phyloP scores from a whole-genome alignment of 106 monocot species.

The Phalaenopsis aphrodite region DNA sequence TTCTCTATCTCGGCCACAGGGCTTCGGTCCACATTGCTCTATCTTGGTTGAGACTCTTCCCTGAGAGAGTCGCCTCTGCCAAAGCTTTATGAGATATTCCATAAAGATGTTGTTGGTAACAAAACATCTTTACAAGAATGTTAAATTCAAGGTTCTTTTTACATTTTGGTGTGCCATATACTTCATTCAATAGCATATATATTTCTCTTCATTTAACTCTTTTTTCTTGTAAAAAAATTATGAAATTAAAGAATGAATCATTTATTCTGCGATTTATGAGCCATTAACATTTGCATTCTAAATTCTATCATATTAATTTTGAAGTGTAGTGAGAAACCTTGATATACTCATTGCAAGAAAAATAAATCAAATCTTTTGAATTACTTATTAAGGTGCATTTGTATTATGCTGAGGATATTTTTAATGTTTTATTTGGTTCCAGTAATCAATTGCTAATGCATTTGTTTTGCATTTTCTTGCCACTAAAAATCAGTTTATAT shows the following conservation, averaged over 20 bases:
- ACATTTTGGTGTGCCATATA: conserved; percentile 64
- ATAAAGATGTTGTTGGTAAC: conserved; percentile 81
- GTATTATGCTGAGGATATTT: too few relatives aligned
- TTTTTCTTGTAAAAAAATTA: neutral
- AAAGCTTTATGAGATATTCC: conserved; percentile 36
- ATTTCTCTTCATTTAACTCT: neutral
- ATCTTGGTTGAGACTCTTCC: too few relatives aligned
- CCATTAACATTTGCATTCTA: neutral
- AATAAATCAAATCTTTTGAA: neutral
- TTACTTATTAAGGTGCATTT: too few relatives aligned
- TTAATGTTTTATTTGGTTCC: too few relatives aligned
- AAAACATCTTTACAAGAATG: conserved; percentile 77
- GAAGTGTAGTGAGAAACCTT: neutral
- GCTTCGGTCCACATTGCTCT: too few relatives aligned
- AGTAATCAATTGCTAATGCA: too few relatives aligned
- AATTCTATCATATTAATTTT: neutral
- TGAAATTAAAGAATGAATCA: neutral
- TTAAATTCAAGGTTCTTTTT: conserved; percentile 75
- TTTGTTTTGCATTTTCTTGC: too few relatives aligned
- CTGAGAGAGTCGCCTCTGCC: too few relatives aligned
- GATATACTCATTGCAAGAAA: neutral
- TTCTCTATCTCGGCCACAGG: too few relatives aligned
- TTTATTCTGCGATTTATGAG: neutral
- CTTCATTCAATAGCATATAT: neutral
- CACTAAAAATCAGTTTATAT: too few relatives aligned